Conservation (phyloP, 345 rosid genomes). For the Punica granatum region DNA sequence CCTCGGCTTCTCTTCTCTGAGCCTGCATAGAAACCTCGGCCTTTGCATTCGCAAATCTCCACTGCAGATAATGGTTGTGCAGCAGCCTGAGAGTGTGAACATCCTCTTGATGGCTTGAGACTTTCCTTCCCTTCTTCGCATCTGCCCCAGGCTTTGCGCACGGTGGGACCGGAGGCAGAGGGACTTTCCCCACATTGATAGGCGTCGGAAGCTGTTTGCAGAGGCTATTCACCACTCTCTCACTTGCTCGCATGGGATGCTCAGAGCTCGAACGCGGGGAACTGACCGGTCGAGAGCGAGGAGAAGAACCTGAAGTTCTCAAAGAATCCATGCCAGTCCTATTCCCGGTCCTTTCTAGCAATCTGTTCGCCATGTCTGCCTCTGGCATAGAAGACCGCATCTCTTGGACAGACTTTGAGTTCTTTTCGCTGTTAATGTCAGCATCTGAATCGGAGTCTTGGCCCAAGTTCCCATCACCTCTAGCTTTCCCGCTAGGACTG, state of each 20-base stretch:
- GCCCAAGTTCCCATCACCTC: background rate
- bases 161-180: constrained; percentile 51
- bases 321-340: constrained; percentile 7
- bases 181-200: constrained; percentile 15
- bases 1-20: constrained; percentile 71
- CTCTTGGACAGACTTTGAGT: constrained; percentile 6
- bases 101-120: constrained; percentile 47
- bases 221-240: constrained; percentile 17
- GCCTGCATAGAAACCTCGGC: constrained; percentile 39
- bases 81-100: constrained; percentile 51
- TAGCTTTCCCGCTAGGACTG: background rate
- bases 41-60: constrained; percentile 85
- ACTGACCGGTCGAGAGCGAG: constrained; percentile 29
- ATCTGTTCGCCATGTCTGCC: constrained; percentile 28
- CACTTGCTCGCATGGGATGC: constrained; percentile 15
- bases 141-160: constrained; percentile 28
- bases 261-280: constrained; percentile 18
- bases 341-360: constrained; percentile 29
- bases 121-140: constrained; percentile 41
- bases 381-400: constrained; percentile 34
- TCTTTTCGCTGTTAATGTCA: constrained; percentile 3
- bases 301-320: constrained; percentile 17
- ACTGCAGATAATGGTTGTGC: constrained; percentile 70
- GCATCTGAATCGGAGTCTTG: constrained; percentile 4
- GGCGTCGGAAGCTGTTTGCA: constrained; percentile 15